Base-by-base conservation (phyloP, 768 basidiomycete species). In the Tulasnella sp. region DNA sequence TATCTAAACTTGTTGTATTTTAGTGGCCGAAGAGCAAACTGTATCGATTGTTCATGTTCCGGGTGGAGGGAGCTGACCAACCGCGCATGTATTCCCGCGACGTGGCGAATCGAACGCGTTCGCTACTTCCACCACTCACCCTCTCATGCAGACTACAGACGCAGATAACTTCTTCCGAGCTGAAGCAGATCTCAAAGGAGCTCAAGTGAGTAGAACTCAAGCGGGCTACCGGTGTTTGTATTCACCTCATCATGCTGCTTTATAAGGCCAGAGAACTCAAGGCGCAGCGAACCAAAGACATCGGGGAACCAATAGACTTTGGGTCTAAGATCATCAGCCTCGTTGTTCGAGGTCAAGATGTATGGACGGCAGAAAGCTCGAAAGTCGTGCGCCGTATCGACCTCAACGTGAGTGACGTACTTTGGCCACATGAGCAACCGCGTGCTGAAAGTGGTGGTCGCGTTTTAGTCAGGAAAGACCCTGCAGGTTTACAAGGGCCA, bases 281-380 rank as follows among this genome's bases (percentile, higher is more conserved):
- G 84, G 87, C 94, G 21, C 89, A 92, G 81, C 88, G 88, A 74
- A 91, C 88, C 48, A 94, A 93, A 82, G 85, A 88, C 3, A 85
- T 94, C 31, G 97, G 97, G 2, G 87, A 90, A 34, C 96, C 97
- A 2, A 92, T 98, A 79, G 87, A 91, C 76, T 88, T 98, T 46
- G 83, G 87, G 9, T 93, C 92, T 39, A 95, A 92, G 83, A 91
- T 95, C 4, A 85, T 98, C 48, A 90, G 88, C 34, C 87, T 98
- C 8, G 86, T 90, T 36, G 85, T 98, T 71, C 86, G 88, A 46
- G 92, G 88, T 6, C 88, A 90, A 52, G 85, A 89, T 31, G 95
- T 91, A 0, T 99, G 94, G 94, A 91, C 95, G 71, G 96, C 94
- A 34, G 97, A 96, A 84, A 97, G 93, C 83, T 92, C 94, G 0